These are phyloP conservation scores for Beverwykella pulmonaria DNA, from an alignment of 495 filamentous ascomycete genomes.

Conservation along the genomic window DNA sequence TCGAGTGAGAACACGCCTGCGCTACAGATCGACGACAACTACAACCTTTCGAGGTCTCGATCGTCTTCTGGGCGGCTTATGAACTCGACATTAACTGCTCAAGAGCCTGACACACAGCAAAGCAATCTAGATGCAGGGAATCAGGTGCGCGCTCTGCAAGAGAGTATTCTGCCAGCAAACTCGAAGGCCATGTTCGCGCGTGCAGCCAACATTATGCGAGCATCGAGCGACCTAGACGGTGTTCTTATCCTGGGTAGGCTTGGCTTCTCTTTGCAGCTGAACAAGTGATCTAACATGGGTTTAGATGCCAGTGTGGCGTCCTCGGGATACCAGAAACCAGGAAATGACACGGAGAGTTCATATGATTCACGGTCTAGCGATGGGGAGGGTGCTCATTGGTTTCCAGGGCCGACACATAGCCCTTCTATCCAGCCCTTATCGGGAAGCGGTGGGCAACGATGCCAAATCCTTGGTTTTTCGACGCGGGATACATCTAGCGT, in stretches of 20 bases:
- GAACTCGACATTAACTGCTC: not conserved
- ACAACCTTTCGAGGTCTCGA: not conserved
- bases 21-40: not conserved
- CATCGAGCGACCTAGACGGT: slow-evolving; percentile 28
- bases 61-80: not conserved
- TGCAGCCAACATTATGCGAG: slow-evolving; percentile 26
- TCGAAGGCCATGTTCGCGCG: slow-evolving; percentile 27
- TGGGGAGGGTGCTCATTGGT: not conserved
- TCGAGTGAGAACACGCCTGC: not conserved
- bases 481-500: not conserved
- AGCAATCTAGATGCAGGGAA: not conserved
- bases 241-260: slow-evolving; percentile 12
- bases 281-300: too few relatives aligned
- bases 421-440: not conserved
- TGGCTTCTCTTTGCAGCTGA: too few relatives aligned
- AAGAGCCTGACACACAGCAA: not conserved
- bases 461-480: slow-evolving; percentile 1
- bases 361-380: slow-evolving; percentile 2
- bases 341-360: not conserved
- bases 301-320: slow-evolving; percentile 20
- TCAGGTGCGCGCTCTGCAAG: slow-evolving; percentile 15
- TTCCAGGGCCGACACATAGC: not conserved
- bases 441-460: not conserved
- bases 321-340: not conserved
- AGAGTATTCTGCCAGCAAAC: slow-evolving; percentile 20